Base-by-base conservation (phyloP, 139 green algal genomes). In the Tetradesmus obliquus region DNA sequence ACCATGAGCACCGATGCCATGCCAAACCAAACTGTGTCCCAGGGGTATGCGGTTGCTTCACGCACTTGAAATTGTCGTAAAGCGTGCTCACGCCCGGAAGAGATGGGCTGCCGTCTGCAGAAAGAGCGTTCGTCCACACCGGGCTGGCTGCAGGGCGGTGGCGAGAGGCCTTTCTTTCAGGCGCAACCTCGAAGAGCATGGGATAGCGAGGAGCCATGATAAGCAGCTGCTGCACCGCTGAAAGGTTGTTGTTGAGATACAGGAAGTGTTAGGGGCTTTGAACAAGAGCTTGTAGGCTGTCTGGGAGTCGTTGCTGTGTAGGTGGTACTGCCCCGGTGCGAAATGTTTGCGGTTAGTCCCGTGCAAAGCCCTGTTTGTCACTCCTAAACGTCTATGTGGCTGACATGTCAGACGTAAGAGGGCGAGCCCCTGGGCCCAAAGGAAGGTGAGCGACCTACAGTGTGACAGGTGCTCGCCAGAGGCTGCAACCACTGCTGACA, bases 51-150 rank as follows among this genome's bases (percentile, higher is more conserved):
- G 19, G 74, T 2, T 54, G n/a, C 32, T 45, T 22, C 24, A 20
- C 80, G 55, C 62, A 91, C 89, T 83, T 92, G 92, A 98, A 97
- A 0, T 94, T 66, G 20, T 97, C 94, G 69, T 95, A 96, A 1
- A 97, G 93, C 0, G 96, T 98, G 57, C 72, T 92, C 4, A 92
- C 85, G 32, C 90, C 93, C 1, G 92, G 84, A 55, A 97, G 88
- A 8, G 72, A 87, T 9, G 96, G 95, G 0, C 79, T 94, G 8
- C 89, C 89, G 10, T 96, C 92, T 80, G 94, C 95, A 54, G 94
- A 92, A 0, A 91, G 90, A 4, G 90, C 24, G 19, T 95, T 95
- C 1, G 93, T 88, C 22, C 92, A 95, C 0, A 91, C 66, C 1
- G 94, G 93, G 10, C 86, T 76, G 5, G 87, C 66, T 9, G 76